phyloP scores from a whole-genome alignment of 768 basidiomycete species.

The Amanita thiersii region DNA sequence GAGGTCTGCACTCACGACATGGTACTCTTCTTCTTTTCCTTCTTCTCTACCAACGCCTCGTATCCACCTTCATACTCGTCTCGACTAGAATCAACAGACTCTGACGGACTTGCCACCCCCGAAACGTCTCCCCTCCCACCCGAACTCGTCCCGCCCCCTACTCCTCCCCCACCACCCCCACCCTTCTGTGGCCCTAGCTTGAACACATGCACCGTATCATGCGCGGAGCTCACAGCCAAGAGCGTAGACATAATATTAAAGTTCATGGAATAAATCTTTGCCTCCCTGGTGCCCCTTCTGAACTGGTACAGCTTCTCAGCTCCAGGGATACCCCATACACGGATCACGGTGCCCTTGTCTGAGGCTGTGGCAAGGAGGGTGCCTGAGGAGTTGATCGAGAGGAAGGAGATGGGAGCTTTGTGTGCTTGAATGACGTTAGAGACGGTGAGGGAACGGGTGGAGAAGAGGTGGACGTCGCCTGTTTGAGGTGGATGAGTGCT shows the following conservation, averaged over 20 bases:
- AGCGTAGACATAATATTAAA: conserved; percentile 82
- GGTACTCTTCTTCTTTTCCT: conserved; percentile 42
- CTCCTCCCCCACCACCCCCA: conserved; percentile 9
- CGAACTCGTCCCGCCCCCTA: not conserved
- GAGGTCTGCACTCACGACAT: conserved; percentile 39
- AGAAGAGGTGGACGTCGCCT: conserved; percentile 92
- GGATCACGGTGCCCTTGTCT: conserved; percentile 94
- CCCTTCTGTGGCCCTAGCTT: conserved; percentile 45
- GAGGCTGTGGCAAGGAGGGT: conserved; percentile 89
- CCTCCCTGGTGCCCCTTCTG: conserved; percentile 80
- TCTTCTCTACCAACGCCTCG: conserved; percentile 75
- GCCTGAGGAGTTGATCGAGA: conserved; percentile 80
- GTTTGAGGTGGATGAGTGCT: not conserved
- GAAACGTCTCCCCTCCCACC: conserved; percentile 10
- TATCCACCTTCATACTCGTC: conserved; percentile 76
- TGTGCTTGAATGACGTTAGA: conserved; percentile 97
- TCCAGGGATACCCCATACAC: conserved; percentile 86
- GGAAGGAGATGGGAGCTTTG: conserved; percentile 84
- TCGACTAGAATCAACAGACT: conserved; percentile 53
- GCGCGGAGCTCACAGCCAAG: conserved; percentile 86
- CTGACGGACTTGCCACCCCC: conserved; percentile 47
- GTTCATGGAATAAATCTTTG: conserved; percentile 70
- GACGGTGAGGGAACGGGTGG: conserved; percentile 83
- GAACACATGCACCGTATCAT: conserved; percentile 96
- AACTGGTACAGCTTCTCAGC: conserved; percentile 96